A percentile compares a stretch with the other conserved stretches of the same genome.
Evolutionary conservation across 257 asterid genomes (phyloP).

Genomic region (Solanum medicagineum): DNA sequence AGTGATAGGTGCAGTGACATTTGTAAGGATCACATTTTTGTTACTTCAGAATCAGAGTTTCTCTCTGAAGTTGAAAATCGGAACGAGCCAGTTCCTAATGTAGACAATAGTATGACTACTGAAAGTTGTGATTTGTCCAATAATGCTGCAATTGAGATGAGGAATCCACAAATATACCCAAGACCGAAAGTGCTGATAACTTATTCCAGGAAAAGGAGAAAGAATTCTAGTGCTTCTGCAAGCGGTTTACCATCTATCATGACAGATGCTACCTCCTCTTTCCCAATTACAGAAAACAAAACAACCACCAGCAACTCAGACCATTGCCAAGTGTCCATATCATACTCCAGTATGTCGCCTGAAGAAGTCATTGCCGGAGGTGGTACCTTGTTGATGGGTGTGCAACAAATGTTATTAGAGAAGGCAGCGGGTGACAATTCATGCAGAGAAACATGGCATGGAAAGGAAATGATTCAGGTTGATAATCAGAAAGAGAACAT

Average conservation of each 20-base stretch:
- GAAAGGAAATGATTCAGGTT: neutral
- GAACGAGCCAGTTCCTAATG: neutral
- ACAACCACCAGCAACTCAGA: neutral
- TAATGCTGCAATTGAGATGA: neutral
- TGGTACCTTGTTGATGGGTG: constrained; percentile 10
- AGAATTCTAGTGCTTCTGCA: neutral
- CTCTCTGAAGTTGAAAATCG: neutral
- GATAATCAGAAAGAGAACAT: constrained; percentile 7
- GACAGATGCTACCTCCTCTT: neutral
- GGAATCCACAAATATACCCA: neutral
- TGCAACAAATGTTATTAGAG: constrained; percentile 12
- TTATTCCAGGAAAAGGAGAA: constrained; percentile 2
- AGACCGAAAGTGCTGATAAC: neutral
- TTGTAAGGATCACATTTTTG: neutral
- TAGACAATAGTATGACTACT: neutral
- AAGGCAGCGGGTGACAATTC: constrained; percentile 8
- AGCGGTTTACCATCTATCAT: neutral
- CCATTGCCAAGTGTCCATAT: neutral
- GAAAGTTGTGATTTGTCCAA: neutral
- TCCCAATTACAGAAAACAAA: neutral
- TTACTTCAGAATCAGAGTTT: neutral
- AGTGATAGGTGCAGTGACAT: neutral
- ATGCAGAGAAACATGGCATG: constrained; percentile 1
- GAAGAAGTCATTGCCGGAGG: constrained; percentile 16
- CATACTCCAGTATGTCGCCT: constrained; percentile 4